Evolutionary conservation across 1,139 yeast species (phyloP).

Genomic region (Candida pseudoviswanathii): DNA sequence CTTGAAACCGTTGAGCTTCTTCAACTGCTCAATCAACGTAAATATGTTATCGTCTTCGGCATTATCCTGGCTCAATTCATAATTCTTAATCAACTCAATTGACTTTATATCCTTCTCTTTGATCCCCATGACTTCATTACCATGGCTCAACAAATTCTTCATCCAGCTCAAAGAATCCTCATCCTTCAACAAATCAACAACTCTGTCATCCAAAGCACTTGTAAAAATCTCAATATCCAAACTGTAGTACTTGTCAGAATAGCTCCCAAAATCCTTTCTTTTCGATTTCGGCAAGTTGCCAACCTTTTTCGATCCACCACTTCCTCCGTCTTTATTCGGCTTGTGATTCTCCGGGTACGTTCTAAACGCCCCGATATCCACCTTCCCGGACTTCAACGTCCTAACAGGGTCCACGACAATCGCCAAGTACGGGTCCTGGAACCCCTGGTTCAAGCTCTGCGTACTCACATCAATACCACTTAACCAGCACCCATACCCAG

Average conservation of each 20-base stretch:
- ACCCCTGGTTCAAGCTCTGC: constrained; percentile 79
- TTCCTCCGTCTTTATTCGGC: constrained; percentile 7
- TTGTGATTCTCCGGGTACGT: constrained; percentile 59
- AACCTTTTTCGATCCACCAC: neutral
- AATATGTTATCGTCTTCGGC: constrained; percentile 9
- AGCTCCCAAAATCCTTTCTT: constrained; percentile 67
- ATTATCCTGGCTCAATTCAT: constrained; percentile 12
- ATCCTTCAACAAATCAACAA: constrained; percentile 51
- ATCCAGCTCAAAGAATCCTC: constrained; percentile 42
- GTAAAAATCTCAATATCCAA: constrained; percentile 67
- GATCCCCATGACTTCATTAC: constrained; percentile 7
- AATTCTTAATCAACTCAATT: constrained; percentile 13
- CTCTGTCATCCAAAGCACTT: constrained; percentile 51
- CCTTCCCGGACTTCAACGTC: constrained; percentile 62
- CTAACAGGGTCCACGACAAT: constrained; percentile 84
- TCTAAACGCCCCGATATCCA: constrained; percentile 91
- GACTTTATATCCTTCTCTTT: constrained; percentile 10
- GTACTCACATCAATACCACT: constrained; percentile 91
- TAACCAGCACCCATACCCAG: constrained; percentile 95
- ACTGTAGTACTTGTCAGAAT: constrained; percentile 70
- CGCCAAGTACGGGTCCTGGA: constrained; percentile 91
- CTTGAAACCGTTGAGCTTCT: neutral
- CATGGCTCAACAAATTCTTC: constrained; percentile 18
- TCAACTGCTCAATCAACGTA: constrained; percentile 5
- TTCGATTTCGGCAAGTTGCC: constrained; percentile 42